Evolutionary conservation across 2,329 filamentous ascomycete species (phyloP).

Genomic region (Fusarium sp.): DNA sequence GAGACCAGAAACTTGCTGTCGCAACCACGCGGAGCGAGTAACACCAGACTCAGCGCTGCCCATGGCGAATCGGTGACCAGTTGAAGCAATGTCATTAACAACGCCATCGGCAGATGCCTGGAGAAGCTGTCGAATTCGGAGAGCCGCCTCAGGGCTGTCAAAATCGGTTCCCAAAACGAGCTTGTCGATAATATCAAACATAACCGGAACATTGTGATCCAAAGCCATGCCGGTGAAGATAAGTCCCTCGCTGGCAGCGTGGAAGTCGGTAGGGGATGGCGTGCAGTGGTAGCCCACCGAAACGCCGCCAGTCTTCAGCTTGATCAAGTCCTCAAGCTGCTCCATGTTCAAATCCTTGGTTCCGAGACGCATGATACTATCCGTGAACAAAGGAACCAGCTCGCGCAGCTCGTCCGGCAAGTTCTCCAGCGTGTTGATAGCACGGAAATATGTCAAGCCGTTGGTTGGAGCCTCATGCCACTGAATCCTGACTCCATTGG

Average conservation of each 20-base stretch:
- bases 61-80: slow-evolving; percentile 87
- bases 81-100: slow-evolving; percentile 89
- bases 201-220: slow-evolving; percentile 87
- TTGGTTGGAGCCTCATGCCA: slow-evolving; percentile 96
- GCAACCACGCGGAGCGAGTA: slow-evolving; percentile 73
- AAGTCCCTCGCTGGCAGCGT: slow-evolving; percentile 79
- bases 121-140: slow-evolving; percentile 85
- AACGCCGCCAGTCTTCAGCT: slow-evolving; percentile 93
- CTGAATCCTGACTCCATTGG: slow-evolving; percentile 75
- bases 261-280: slow-evolving; percentile 76
- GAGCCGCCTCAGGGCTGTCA: slow-evolving; percentile 79
- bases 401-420: slow-evolving; percentile 85
- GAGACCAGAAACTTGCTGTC: slow-evolving; percentile 89
- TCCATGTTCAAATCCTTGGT: slow-evolving; percentile 91
- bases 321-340: slow-evolving; percentile 93
- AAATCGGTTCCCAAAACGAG: slow-evolving; percentile 91
- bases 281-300: slow-evolving; percentile 85
- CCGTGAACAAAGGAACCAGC: slow-evolving; percentile 88
- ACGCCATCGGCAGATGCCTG: slow-evolving; percentile 89
- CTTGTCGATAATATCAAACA: slow-evolving; percentile 86
- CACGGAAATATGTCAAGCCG: slow-evolving; percentile 94
- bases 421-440: slow-evolving; percentile 80
- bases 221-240: slow-evolving; percentile 86
- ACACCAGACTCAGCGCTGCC: slow-evolving; percentile 84
- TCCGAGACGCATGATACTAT: slow-evolving; percentile 91